Conservation (phyloP, 1,284 basidiomycete species). For the Trichosporon faecale region DNA sequence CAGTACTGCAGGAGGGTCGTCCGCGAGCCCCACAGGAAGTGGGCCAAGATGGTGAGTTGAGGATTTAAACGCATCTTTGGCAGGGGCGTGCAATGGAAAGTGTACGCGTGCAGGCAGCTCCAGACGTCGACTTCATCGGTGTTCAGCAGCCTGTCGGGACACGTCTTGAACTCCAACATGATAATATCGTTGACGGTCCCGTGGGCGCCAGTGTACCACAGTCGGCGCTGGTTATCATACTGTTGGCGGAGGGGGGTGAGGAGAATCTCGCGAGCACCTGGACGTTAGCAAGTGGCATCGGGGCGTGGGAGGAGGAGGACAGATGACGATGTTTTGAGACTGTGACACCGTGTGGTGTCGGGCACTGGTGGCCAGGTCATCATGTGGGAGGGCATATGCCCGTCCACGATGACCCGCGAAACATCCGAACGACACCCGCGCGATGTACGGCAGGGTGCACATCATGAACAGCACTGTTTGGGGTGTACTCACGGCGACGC, state of each 20-base stretch:
- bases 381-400: not conserved
- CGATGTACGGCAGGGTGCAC: not conserved
- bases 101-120: not conserved
- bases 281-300: not conserved
- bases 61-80: not conserved
- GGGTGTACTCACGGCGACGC: not conserved
- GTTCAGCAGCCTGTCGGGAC: not conserved
- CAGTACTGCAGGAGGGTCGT: not conserved
- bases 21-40: not conserved
- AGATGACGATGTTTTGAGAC: not conserved
- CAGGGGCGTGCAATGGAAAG: not conserved
- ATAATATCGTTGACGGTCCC: not conserved
- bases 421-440: not conserved
- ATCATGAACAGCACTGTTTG: not conserved
- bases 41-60: not conserved
- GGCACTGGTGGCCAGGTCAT: not conserved
- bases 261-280: constrained; percentile 1
- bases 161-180: not conserved
- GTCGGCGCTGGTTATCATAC: not conserved
- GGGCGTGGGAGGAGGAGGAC: not conserved
- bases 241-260: not conserved
- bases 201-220: not conserved
- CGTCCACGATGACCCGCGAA: not conserved
- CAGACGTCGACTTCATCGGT: not conserved
- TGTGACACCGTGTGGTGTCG: not conserved